Conservation (phyloP, 352 stramenopile species). For the Globisporangium radiosum region DNA sequence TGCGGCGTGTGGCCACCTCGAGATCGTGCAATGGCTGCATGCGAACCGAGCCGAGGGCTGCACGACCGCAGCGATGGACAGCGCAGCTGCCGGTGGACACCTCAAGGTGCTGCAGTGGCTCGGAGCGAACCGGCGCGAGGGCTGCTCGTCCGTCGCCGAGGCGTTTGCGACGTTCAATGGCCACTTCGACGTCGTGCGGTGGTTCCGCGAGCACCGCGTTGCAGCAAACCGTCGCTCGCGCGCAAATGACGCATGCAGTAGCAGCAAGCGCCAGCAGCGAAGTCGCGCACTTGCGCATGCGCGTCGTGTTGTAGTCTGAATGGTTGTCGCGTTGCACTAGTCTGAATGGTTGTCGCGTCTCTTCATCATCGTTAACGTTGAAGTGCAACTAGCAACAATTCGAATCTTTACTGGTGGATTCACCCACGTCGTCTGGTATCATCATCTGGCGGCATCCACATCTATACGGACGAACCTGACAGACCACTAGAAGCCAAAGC, state of each 20-base stretch:
- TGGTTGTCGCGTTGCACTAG: no score
- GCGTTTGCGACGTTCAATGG: constrained; percentile 65
- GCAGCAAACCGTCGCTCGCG: neutral
- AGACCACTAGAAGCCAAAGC: constrained; percentile 37
- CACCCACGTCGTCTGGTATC: no score
- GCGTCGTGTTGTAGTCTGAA: no score
- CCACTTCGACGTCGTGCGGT: constrained; percentile 54
- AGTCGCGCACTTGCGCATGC: no score
- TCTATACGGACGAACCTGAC: no score
- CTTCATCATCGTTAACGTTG: no score
- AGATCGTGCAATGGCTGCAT: constrained; percentile 70
- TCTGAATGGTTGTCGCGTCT: no score
- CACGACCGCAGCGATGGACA: constrained; percentile 62
- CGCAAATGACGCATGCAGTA: no score
- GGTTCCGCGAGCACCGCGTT: constrained; percentile 39
- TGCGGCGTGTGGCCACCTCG: constrained; percentile 55
- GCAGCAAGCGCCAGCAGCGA: no score
- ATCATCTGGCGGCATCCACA: no score
- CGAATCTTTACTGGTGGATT: no score
- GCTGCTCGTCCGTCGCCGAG: constrained; percentile 62
- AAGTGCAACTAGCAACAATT: no score
- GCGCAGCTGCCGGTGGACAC: constrained; percentile 56
- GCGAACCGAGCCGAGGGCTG: constrained; percentile 58
- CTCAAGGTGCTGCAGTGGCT: constrained; percentile 68
- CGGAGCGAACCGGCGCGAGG: constrained; percentile 45